Conservation (phyloP, 371 early-diverging fungal genomes). For the Mucor saturninus region DNA sequence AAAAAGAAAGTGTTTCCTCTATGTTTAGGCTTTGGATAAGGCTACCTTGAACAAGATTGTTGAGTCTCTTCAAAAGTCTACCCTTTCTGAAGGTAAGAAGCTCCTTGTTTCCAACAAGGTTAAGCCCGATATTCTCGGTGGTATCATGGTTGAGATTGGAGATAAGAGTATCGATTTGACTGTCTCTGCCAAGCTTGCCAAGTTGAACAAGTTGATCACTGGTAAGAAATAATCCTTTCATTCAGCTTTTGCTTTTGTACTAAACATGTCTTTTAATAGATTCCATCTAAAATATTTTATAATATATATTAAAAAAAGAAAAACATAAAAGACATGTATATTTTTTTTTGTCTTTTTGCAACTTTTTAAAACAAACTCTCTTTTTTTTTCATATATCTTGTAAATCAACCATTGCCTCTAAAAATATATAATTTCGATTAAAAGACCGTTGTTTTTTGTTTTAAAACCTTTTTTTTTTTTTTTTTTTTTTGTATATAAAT, state of each 20-base stretch:
- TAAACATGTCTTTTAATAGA: slow-evolving; percentile 7
- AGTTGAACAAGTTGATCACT: slow-evolving; percentile 90
- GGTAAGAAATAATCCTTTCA: slow-evolving; percentile 35
- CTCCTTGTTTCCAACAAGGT: slow-evolving; percentile 89
- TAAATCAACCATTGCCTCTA: neutral
- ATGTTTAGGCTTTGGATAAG: slow-evolving; percentile 56
- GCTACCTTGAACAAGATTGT: slow-evolving; percentile 56
- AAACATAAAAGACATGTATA: neutral
- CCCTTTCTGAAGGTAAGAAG: slow-evolving; percentile 58
- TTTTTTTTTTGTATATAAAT: neutral
- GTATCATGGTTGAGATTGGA: slow-evolving; percentile 95
- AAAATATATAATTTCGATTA: neutral
- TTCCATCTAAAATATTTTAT: slow-evolving; percentile 24
- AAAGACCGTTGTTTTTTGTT: slow-evolving; percentile 2
- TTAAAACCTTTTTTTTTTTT: slow-evolving; percentile 6
- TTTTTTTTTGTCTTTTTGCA: neutral
- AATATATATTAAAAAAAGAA: slow-evolving; percentile 8
- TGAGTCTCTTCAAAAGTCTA: slow-evolving; percentile 57
- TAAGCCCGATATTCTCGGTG: slow-evolving; percentile 94
- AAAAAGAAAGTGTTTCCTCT: neutral
- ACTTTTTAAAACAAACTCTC: slow-evolving; percentile 5
- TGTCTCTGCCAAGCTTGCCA: slow-evolving; percentile 91
- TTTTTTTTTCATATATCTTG: neutral
- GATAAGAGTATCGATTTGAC: slow-evolving; percentile 98
- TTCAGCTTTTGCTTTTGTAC: neutral